Conservation (phyloP, 2,329 filamentous ascomycete genomes). For the Pseudovirgaria hyperparasitica region DNA sequence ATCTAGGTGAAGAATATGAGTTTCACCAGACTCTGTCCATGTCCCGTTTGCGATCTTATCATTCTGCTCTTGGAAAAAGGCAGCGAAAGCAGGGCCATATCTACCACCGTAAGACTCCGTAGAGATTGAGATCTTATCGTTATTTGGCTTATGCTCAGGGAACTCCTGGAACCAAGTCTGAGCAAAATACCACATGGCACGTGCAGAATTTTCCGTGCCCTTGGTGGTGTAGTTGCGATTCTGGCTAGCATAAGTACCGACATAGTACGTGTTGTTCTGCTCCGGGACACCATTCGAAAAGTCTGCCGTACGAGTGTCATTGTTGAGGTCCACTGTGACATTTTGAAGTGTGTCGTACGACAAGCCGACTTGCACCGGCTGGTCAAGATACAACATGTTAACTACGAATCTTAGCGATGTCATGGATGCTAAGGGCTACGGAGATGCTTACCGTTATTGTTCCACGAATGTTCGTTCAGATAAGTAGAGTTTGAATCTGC, state of each 20-base stretch:
- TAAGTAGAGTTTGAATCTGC: constrained; percentile 36
- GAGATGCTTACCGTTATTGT: constrained; percentile 32
- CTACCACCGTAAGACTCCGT: constrained; percentile 43
- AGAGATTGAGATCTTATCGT: constrained; percentile 41
- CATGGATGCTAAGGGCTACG: constrained; percentile 28
- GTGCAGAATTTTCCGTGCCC: constrained; percentile 39
- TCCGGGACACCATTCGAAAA: constrained; percentile 22
- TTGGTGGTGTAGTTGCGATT: constrained; percentile 33
- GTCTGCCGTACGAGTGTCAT: constrained; percentile 12
- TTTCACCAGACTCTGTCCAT: constrained; percentile 19
- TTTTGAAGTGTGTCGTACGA: constrained; percentile 33
- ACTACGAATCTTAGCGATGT: constrained; percentile 8
- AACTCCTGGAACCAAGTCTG: constrained; percentile 53
- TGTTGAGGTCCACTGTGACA: constrained; percentile 18
- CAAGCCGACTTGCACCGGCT: constrained; percentile 46
- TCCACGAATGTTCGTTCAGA: constrained; percentile 50
- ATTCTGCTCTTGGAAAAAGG: constrained; percentile 46
- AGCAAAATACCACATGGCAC: constrained; percentile 45
- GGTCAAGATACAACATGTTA: constrained; percentile 50
- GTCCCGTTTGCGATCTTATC: constrained; percentile 33
- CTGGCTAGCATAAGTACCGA: constrained; percentile 39
- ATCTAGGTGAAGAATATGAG: constrained; percentile 30
- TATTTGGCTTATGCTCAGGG: constrained; percentile 46
- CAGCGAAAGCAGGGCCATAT: constrained; percentile 44
- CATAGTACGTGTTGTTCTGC: constrained; percentile 40